A percentile compares a stretch with the other conserved stretches of the same genome.
Conservation (phyloP, 2,329 filamentous ascomycete species). For the Hypomyces perniciosus region DNA sequence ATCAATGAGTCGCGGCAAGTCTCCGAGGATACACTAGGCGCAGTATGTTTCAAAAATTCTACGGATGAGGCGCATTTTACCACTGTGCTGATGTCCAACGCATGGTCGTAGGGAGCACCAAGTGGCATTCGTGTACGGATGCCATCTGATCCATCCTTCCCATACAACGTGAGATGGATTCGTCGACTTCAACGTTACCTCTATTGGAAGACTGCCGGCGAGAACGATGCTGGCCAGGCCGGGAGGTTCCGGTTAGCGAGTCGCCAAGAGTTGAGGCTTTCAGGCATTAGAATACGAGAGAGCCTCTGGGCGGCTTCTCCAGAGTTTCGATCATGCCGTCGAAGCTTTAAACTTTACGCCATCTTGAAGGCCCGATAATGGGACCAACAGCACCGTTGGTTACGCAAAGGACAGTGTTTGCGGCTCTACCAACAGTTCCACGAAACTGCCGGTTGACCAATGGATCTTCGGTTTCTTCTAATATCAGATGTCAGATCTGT, state of each 20-base stretch:
- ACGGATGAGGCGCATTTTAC: not conserved
- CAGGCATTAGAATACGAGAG: not conserved
- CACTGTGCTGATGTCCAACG: not conserved
- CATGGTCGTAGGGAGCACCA: too few species aligned
- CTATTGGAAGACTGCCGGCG: too few species aligned
- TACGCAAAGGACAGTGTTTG: not conserved
- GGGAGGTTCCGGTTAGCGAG: too few species aligned
- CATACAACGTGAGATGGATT: too few species aligned
- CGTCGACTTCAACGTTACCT: too few species aligned
- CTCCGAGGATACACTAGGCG: too few species aligned
- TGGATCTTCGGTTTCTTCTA: not conserved
- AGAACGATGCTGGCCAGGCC: too few species aligned
- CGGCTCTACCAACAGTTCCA: not conserved
- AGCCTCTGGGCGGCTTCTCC: not conserved
- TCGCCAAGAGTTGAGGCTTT: not conserved
- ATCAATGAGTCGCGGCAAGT: too few species aligned
- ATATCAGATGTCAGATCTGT: conserved; percentile 1
- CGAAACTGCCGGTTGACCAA: too few species aligned
- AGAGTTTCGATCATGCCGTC: not conserved
- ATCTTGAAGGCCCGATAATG: not conserved
- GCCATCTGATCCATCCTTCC: too few species aligned
- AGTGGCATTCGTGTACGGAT: not conserved
- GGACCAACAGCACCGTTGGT: not conserved
- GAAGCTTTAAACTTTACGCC: not conserved
- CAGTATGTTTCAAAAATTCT: not conserved